Conservation (phyloP, 2,329 filamentous ascomycete species). For the Didymella glomerata region DNA sequence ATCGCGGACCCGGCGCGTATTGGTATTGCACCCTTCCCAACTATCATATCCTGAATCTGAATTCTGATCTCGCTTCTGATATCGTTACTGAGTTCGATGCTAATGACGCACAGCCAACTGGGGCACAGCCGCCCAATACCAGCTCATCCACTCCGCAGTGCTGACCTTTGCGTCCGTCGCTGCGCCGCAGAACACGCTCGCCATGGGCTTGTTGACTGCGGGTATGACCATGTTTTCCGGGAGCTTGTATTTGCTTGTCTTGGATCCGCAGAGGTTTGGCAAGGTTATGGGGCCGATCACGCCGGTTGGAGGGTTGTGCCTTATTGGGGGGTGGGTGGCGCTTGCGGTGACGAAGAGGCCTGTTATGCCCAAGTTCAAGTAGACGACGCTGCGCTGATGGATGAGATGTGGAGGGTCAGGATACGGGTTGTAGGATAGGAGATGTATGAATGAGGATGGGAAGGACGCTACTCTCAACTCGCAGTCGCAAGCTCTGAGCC, state of each 20-base stretch:
- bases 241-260: conserved; percentile 68
- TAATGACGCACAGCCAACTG: conserved; percentile 57
- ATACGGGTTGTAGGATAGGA: neutral
- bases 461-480: neutral
- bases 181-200: conserved; percentile 64
- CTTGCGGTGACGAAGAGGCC: conserved; percentile 49
- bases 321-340: conserved; percentile 71
- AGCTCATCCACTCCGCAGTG: conserved; percentile 70
- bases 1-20: conserved; percentile 67
- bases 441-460: neutral
- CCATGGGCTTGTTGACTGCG: conserved; percentile 66
- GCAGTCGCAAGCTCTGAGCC: neutral
- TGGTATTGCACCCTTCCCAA: conserved; percentile 31
- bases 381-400: neutral
- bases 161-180: conserved; percentile 64
- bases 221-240: conserved; percentile 75
- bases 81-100: neutral
- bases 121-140: conserved; percentile 72
- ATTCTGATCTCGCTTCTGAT: too few species aligned
- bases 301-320: conserved; percentile 68
- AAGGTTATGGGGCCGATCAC: conserved; percentile 70
- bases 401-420: too few species aligned
- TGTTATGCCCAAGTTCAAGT: conserved; percentile 29
- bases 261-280: conserved; percentile 67
- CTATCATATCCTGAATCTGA: too few species aligned